A percentile compares a stretch with the other conserved stretches of the same genome.
Conservation (phyloP, 2,329 filamentous ascomycete genomes). For the Xylariaceae sp. region DNA sequence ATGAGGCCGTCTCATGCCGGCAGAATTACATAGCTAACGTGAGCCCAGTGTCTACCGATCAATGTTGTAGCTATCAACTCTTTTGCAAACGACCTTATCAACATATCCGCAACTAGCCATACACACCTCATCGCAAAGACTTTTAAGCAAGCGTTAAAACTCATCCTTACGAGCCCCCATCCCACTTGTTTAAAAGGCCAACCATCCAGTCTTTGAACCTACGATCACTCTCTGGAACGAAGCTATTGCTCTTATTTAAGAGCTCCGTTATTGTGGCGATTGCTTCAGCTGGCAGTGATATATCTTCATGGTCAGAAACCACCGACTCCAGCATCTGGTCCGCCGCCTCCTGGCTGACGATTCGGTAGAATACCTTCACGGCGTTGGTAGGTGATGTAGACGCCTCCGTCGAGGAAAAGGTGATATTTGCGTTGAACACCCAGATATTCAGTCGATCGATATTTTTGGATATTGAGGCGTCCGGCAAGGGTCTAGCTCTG, state of each 20-base stretch:
- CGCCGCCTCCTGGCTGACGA: slow-evolving; percentile 39
- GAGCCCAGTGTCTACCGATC: neutral
- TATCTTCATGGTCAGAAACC: slow-evolving; percentile 53
- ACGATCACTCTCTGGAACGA: slow-evolving; percentile 52
- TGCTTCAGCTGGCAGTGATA: slow-evolving; percentile 47
- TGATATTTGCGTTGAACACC: slow-evolving; percentile 52
- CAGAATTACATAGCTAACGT: neutral
- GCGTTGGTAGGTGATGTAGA: slow-evolving; percentile 34
- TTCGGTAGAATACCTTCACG: slow-evolving; percentile 49
- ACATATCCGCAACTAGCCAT: neutral
- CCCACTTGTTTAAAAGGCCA: slow-evolving; percentile 54
- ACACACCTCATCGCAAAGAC: neutral
- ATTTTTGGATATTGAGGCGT: neutral
- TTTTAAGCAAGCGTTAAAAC: neutral
- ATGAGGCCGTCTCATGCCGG: neutral
- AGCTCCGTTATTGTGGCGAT: slow-evolving; percentile 40
- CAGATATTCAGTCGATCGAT: slow-evolving; percentile 43
- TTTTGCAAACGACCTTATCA: neutral
- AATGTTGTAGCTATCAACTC: neutral
- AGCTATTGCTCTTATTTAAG: slow-evolving; percentile 43
- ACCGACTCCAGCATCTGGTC: slow-evolving; percentile 46
- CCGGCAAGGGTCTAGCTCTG: neutral
- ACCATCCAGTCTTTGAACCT: slow-evolving; percentile 63
- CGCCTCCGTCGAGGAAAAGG: slow-evolving; percentile 42
- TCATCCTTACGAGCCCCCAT: slow-evolving; percentile 12